Evolutionary conservation across 768 basidiomycete species (phyloP).

Genomic region (Xanthoconium purpureum): DNA sequence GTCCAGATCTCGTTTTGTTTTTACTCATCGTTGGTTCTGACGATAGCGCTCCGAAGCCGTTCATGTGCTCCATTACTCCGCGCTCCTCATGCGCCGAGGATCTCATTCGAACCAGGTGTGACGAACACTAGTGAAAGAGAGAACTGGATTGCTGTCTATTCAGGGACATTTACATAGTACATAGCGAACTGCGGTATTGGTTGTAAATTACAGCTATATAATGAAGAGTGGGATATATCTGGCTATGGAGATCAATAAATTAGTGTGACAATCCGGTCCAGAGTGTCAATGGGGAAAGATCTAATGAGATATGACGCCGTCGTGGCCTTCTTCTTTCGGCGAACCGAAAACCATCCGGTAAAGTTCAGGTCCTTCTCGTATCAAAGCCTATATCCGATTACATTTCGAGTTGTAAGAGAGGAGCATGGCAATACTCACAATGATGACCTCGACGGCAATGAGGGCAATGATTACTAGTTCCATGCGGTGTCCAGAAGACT

Average conservation of each 20-base stretch:
- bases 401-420: background rate
- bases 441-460: conserved; percentile 92
- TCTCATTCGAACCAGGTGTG: conserved; percentile 15
- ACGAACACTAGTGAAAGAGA: background rate
- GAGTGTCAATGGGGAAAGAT: background rate
- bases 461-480: conserved; percentile 93
- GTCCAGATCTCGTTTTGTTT: background rate
- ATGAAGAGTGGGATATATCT: conserved; percentile 8
- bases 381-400: conserved; percentile 50
- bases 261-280: background rate
- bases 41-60: conserved; percentile 23
- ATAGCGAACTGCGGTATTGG: too few species aligned
- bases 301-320: conserved; percentile 5
- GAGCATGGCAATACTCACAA: conserved; percentile 48
- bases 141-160: background rate
- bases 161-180: too few species aligned
- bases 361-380: conserved; percentile 76
- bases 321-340: conserved; percentile 10
- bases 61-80: conserved; percentile 20
- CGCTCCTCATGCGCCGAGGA: conserved; percentile 13
- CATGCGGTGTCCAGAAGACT: conserved; percentile 91
- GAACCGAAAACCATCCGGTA: conserved; percentile 48
- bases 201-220: background rate
- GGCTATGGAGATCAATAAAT: background rate
- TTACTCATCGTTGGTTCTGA: conserved; percentile 1